A percentile compares a stretch with the other conserved stretches of the same genome.
Conservation (phyloP, 306 rosid species). For the Ormosia emarginata region DNA sequence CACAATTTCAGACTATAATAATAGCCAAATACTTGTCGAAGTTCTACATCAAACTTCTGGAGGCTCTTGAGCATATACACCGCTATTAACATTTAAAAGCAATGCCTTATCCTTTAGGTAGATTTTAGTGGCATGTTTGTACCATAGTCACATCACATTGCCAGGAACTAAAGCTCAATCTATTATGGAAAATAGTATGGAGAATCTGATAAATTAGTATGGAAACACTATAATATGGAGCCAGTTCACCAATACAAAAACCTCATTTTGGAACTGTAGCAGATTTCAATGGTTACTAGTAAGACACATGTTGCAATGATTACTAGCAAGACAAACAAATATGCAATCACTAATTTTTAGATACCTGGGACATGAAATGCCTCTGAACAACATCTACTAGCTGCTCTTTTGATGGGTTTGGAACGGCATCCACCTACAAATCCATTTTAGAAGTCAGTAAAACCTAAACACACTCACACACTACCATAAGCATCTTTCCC, state of each 20-base stretch:
- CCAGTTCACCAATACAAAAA: neutral
- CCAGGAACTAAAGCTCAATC: neutral
- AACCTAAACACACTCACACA: neutral
- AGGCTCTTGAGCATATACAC: neutral
- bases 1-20: neutral
- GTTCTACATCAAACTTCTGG: neutral
- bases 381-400: constrained; percentile 90
- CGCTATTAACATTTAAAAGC: neutral
- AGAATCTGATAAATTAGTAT: neutral
- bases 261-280: neutral
- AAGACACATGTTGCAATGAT: neutral
- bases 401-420: constrained; percentile 96
- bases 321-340: neutral
- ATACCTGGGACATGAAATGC: constrained; percentile 99
- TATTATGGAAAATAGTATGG: neutral
- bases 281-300: neutral
- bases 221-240: no score
- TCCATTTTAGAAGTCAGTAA: constrained; percentile 10
- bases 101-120: neutral
- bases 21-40: neutral
- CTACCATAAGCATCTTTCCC: neutral
- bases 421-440: constrained; percentile 76
- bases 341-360: neutral
- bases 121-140: neutral
- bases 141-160: neutral